A percentile compares a stretch with the other conserved stretches of the same genome.
phyloP scores from a whole-genome alignment of 768 basidiomycete species.

The Nidula microcarpa region DNA sequence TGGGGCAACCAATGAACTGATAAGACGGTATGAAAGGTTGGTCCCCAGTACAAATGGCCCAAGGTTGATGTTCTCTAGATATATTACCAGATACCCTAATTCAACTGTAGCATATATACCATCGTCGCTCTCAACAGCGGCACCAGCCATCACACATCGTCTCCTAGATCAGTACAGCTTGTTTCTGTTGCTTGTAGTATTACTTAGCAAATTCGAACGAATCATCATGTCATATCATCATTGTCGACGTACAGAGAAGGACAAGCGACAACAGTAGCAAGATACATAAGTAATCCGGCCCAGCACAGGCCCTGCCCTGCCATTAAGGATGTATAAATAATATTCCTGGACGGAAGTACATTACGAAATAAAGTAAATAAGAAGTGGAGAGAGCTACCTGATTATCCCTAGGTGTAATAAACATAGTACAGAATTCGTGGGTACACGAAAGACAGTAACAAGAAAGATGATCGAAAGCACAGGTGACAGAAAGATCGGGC shows the following conservation, averaged over 20 bases:
- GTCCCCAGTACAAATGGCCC: slow-evolving; percentile 51
- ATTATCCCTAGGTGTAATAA: no score
- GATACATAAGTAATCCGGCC: no score
- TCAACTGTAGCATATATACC: slow-evolving; percentile 7
- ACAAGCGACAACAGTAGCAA: no score
- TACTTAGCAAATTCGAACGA: slow-evolving; percentile 2
- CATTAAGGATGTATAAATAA: no score
- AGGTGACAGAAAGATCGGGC: background rate
- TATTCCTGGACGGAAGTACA: no score
- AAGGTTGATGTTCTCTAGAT: slow-evolving; percentile 42
- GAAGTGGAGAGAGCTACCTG: no score
- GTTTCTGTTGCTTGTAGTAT: slow-evolving; percentile 16
- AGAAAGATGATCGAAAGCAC: background rate
- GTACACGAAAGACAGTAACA: background rate
- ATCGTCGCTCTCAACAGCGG: slow-evolving; percentile 23
- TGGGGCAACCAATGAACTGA: background rate
- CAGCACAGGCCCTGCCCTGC: no score
- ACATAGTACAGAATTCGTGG: no score
- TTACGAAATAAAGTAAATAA: no score
- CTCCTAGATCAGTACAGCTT: slow-evolving; percentile 4
- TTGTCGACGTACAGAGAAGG: no score
- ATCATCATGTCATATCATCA: no score
- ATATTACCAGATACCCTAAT: background rate
- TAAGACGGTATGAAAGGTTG: slow-evolving; percentile 29
- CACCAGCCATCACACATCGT: slow-evolving; percentile 1